Conservation (phyloP, 2,329 filamentous ascomycete species). For the Raffaelea albimanens region DNA sequence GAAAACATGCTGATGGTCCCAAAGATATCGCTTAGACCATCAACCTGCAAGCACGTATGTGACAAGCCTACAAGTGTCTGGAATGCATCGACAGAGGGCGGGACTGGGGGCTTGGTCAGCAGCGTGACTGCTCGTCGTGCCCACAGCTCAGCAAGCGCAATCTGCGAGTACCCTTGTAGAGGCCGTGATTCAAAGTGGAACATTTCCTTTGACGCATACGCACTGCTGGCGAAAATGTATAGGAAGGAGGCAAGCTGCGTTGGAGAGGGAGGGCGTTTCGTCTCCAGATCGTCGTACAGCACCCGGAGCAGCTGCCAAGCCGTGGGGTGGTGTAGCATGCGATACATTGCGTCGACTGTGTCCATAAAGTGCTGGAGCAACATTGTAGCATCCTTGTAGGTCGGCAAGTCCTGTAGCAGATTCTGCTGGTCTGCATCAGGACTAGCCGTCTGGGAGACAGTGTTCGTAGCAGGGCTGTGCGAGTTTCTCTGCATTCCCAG, state of each 20-base stretch:
- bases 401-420: background rate
- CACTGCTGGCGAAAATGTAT: background rate
- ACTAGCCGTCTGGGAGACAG: too few relatives aligned
- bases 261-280: background rate
- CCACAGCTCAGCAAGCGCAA: background rate
- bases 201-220: background rate
- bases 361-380: background rate
- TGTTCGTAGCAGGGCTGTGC: too few relatives aligned
- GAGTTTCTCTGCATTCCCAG: too few relatives aligned
- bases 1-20: background rate
- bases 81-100: background rate
- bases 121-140: background rate
- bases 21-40: background rate
- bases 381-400: background rate
- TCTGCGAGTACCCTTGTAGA: background rate
- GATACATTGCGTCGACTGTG: background rate
- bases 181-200: background rate
- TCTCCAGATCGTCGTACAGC: background rate
- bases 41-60: background rate
- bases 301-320: background rate
- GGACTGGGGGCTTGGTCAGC: background rate
- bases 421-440: too few relatives aligned
- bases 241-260: background rate
- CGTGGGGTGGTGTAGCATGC: background rate
- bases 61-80: background rate